Conservation (phyloP, 1,284 basidiomycete genomes). For the Puccinia novopanici region DNA sequence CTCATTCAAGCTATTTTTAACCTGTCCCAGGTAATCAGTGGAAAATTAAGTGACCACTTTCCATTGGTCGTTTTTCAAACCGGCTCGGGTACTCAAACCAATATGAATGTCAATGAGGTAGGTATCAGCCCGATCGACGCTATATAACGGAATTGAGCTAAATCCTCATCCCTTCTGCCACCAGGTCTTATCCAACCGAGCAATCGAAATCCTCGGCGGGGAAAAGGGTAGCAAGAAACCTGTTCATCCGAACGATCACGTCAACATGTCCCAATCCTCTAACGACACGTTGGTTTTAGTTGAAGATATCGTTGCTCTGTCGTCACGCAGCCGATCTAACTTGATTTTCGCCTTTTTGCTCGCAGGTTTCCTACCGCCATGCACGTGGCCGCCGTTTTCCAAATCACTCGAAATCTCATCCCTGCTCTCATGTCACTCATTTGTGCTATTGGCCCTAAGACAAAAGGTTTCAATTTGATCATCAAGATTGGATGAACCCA, state of each 20-base stretch:
- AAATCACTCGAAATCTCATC: slow-evolving; percentile 77
- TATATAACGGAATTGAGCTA: background rate
- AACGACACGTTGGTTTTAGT: slow-evolving; percentile 78
- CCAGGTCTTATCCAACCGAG: slow-evolving; percentile 95
- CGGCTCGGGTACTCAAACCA: slow-evolving; percentile 97
- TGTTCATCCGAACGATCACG: slow-evolving; percentile 99
- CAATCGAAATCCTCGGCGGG: slow-evolving; percentile 94
- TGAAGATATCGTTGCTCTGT: slow-evolving; percentile 53
- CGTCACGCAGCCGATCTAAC: background rate
- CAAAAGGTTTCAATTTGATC: slow-evolving; percentile 78
- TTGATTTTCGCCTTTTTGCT: background rate
- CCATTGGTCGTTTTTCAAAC: slow-evolving; percentile 99
- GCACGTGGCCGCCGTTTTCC: slow-evolving; percentile 94
- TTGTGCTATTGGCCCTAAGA: slow-evolving; percentile 79
- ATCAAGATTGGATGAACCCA: slow-evolving; percentile 99
- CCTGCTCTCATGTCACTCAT: slow-evolving; percentile 83
- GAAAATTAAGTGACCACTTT: slow-evolving; percentile 92
- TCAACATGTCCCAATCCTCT: slow-evolving; percentile 98
- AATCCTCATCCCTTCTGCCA: background rate
- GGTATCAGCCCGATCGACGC: background rate
- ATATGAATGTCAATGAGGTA: slow-evolving; percentile 99
- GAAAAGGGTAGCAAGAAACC: slow-evolving; percentile 94
- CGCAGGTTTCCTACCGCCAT: slow-evolving; percentile 94
- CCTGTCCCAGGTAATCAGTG: slow-evolving; percentile 88
- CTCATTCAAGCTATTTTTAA: too few relatives aligned